Percentiles rank a stretch among this genome's conserved stretches.
phyloP scores from a whole-genome alignment of 2,329 filamentous ascomycete genomes.

The Fusarium caatingaense region DNA sequence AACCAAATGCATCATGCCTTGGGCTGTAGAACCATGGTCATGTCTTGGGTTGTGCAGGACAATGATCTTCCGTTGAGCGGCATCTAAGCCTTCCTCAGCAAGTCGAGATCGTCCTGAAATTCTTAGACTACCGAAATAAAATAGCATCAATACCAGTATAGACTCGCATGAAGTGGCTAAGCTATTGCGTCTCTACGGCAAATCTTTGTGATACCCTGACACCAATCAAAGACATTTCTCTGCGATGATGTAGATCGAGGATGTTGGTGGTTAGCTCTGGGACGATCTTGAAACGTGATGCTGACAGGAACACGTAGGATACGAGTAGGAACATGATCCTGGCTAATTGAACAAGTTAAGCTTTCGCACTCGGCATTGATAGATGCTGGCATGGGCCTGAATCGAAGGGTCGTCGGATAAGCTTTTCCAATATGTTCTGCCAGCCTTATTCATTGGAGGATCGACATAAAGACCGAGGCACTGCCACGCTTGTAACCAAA shows the following conservation, averaged over 20 bases:
- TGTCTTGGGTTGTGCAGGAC: background rate
- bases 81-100: background rate
- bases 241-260: background rate
- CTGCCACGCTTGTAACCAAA: background rate
- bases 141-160: fast-evolving
- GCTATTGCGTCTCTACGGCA: background rate
- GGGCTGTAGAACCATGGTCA: fast-evolving
- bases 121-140: background rate
- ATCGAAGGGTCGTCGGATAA: background rate
- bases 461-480: background rate
- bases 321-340: background rate
- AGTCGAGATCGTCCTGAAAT: background rate
- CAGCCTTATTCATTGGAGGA: background rate
- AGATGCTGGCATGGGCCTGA: background rate
- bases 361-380: background rate
- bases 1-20: background rate
- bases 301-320: background rate
- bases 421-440: background rate
- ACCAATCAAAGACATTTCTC: background rate
- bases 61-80: background rate
- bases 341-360: background rate
- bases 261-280: background rate
- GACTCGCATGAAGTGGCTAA: background rate
- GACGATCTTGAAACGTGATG: background rate
- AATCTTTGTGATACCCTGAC: background rate